These are phyloP conservation scores for Plasmodium malariae DNA, from an alignment of 169 alveolate species.

Conservation along the genomic window DNA sequence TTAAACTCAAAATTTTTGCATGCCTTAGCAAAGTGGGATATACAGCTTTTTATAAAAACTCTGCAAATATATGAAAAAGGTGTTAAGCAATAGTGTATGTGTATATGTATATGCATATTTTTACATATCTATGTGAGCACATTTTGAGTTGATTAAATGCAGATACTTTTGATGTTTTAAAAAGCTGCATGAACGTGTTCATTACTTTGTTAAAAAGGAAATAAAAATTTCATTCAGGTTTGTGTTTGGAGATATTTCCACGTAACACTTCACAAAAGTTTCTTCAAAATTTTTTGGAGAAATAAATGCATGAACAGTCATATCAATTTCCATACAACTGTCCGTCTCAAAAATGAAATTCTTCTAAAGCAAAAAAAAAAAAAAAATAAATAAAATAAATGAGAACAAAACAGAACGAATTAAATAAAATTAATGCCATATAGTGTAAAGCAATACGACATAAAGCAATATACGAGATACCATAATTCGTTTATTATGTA, in stretches of 20 bases:
- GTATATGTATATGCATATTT: not conserved
- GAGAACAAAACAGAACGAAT: too few relatives aligned
- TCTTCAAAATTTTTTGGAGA: constrained; percentile 12
- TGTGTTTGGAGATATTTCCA: constrained; percentile 58
- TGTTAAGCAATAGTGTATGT: not conserved
- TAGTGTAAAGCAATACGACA: too few relatives aligned
- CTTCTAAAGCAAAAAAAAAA: constrained; percentile 7
- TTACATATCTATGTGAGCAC: not conserved
- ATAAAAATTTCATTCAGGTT: constrained; percentile 23
- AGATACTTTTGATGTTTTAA: not conserved
- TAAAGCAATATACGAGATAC: too few relatives aligned
- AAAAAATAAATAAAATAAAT: too few relatives aligned
- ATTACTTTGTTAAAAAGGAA: constrained; percentile 59
- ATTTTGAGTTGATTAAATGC: too few relatives aligned
- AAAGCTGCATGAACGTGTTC: not conserved
- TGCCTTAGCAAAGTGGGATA: constrained; percentile 42
- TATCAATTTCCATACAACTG: constrained; percentile 43
- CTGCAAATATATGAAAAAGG: constrained; percentile 24
- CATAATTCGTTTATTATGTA: too few relatives aligned
- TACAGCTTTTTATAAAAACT: constrained; percentile 58
- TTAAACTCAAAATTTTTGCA: constrained; percentile 36
- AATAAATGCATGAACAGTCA: constrained; percentile 47
- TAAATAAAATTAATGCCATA: too few relatives aligned
- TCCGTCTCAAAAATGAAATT: constrained; percentile 23
- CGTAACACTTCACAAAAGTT: constrained; percentile 46